Evolutionary conservation across 139 green algal species (phyloP).

Genomic region (Chlamydomonas sphaeroides): DNA sequence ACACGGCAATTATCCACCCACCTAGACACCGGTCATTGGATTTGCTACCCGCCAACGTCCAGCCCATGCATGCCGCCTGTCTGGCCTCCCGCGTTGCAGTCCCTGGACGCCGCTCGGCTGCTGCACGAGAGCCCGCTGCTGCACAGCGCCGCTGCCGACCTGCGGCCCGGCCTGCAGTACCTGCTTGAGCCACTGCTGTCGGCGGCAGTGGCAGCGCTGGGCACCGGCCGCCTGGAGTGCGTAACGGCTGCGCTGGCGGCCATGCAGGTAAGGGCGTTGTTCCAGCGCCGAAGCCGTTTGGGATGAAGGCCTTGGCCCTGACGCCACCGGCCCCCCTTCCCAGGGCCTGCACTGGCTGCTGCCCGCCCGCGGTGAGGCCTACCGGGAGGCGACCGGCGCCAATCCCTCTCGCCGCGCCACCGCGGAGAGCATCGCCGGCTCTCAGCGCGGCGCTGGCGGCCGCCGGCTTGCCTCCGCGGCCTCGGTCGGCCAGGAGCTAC

Average conservation of each 20-base stretch:
- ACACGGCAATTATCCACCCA: no score
- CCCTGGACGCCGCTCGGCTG: slow-evolving; percentile 17
- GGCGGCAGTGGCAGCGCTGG: not conserved
- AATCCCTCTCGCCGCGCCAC: no score
- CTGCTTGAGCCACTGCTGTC: not conserved
- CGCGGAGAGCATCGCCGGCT: no score
- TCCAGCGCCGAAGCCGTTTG: no score
- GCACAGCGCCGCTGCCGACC: slow-evolving; percentile 12
- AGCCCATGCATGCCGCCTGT: no score
- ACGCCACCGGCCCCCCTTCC: not conserved
- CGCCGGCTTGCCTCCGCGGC: no score
- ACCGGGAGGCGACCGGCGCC: not conserved
- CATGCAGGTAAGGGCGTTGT: slow-evolving; percentile 32
- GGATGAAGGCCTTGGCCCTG: not conserved
- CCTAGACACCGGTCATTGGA: no score
- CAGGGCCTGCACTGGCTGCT: slow-evolving; percentile 40
- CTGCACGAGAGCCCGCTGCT: slow-evolving; percentile 23
- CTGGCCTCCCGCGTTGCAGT: not conserved
- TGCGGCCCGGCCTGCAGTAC: not conserved
- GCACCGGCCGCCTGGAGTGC: not conserved
- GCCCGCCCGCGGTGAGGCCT: not conserved
- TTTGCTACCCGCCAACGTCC: no score
- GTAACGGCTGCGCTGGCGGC: slow-evolving; percentile 15
- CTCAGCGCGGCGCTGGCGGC: no score
- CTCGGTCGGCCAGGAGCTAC: slow-evolving; percentile 8